Evolutionary conservation across 805 yeast genomes (phyloP), one percentile per base, ranked within the genome.

Genomic region (Vanderwaltozyma verrucispora): DNA sequence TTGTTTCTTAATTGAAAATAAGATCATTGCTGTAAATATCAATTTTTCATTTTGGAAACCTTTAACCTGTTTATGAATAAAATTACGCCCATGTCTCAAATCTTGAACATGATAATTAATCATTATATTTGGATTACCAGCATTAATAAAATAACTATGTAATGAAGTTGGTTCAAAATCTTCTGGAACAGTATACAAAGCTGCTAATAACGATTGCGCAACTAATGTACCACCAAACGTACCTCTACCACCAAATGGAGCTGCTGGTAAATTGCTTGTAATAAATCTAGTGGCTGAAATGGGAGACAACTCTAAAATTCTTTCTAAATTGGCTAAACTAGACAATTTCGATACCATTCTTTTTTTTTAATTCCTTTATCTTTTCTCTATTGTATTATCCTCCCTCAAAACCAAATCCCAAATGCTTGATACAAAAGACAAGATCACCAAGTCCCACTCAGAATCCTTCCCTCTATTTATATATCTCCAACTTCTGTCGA

Each of bases 151-250:
- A 52, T 73, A 76, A 14, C 77, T 68, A 50, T 80, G 87, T 39
- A 77, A 59, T 10, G 84, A 71, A 25, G 71, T 67, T 1, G 87
- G 86, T 21, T 60, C 61, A 56, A 71, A 72, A 16, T 55, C 47
- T 2, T 46, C 52, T n/a, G 68, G 66, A 5, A 74, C 64, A 7
- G 75, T 69, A 34, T 68, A 64, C 25, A 77, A 60, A 2, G 80
- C 77, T 5, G 83, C 84, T 41, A 71, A 54, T 3, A 79, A 56
- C 2, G 85, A 63, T 47, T 80, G 87, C 0, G 83, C 82, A 14
- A 77, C 74, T 30, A 75, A 60, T 15, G 77, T 74, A 9, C 88
- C 87, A 2, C 87, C 87, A 59, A 78, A 80, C 0, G 79, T 73
- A 2, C 84, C 85, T 31, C 79, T 60, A 2, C 82, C 80, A 0